phyloP scores from a whole-genome alignment of 2,329 filamentous ascomycete genomes.

The Pestalotiopsis sp. region DNA sequence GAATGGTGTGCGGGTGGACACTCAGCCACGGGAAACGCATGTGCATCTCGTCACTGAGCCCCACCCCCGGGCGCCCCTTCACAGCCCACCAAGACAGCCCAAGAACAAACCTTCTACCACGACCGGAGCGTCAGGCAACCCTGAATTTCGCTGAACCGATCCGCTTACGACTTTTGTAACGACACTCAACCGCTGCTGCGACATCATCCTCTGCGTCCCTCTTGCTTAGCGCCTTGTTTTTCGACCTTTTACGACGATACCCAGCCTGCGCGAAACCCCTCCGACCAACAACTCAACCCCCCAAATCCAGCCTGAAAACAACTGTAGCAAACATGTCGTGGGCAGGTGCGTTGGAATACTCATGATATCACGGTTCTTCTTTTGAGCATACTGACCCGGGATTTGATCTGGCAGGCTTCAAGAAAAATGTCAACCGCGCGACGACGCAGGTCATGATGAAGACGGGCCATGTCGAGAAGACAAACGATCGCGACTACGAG shows the following conservation, averaged over 20 bases:
- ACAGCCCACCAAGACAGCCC: background rate
- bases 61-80: background rate
- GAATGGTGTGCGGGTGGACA: background rate
- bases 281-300: background rate
- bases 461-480: conserved; percentile 97
- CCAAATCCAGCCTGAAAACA: background rate
- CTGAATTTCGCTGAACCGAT: background rate
- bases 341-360: conserved; percentile 56
- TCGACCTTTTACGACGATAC: background rate
- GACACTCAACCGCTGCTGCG: background rate
- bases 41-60: background rate
- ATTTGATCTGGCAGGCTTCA: conserved; percentile 61
- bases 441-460: conserved; percentile 99
- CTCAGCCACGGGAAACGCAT: background rate
- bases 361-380: background rate
- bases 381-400: background rate
- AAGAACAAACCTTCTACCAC: background rate
- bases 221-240: background rate
- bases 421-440: conserved; percentile 97
- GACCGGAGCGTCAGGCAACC: background rate
- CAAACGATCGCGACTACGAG: conserved; percentile 97
- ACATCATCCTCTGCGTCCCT: background rate
- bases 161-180: background rate
- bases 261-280: background rate
- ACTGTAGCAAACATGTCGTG: conserved; percentile 63